phyloP scores from a whole-genome alignment of 108 stramenopile species.

The Pseudonitzschia pungens region DNA sequence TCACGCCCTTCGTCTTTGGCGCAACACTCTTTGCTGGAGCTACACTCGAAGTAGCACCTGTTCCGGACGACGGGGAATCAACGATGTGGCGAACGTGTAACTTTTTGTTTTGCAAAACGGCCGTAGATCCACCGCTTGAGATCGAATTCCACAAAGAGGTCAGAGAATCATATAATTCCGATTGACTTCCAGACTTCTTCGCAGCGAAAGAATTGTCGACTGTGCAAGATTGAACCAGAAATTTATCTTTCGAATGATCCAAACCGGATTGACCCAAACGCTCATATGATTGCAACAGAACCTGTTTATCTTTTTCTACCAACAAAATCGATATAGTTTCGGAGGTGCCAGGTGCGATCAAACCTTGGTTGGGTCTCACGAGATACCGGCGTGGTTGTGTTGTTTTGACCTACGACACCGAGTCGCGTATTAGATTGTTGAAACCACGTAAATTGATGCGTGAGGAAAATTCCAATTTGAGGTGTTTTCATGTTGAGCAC shows the following conservation, averaged over 20 bases:
- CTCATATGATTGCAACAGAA: constrained; percentile 79
- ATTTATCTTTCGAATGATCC: constrained; percentile 91
- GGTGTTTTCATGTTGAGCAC: too few relatives aligned
- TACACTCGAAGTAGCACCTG: neutral
- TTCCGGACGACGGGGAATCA: constrained; percentile 10
- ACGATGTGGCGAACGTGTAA: constrained; percentile 81
- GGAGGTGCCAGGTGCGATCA: constrained; percentile 72
- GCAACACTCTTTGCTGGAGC: constrained; percentile 2
- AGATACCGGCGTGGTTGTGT: constrained; percentile 91
- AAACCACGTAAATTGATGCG: neutral
- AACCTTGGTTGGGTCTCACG: constrained; percentile 90
- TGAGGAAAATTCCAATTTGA: neutral
- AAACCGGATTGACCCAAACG: constrained; percentile 88
- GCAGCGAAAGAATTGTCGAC: constrained; percentile 57
- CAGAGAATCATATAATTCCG: constrained; percentile 71
- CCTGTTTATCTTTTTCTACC: constrained; percentile 87
- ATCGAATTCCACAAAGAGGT: constrained; percentile 84
- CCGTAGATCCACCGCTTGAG: constrained; percentile 24
- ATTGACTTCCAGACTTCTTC: constrained; percentile 35
- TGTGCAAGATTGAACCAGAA: constrained; percentile 78
- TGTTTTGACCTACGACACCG: constrained; percentile 74
- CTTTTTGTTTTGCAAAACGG: constrained; percentile 74
- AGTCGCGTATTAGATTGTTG: neutral
- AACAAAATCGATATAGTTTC: constrained; percentile 81
- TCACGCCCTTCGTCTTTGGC: neutral